Percentiles rank a stretch among this genome's conserved stretches.
phyloP scores from a whole-genome alignment of 2,329 filamentous ascomycete genomes.

The Alternaria novae-zelandiae region DNA sequence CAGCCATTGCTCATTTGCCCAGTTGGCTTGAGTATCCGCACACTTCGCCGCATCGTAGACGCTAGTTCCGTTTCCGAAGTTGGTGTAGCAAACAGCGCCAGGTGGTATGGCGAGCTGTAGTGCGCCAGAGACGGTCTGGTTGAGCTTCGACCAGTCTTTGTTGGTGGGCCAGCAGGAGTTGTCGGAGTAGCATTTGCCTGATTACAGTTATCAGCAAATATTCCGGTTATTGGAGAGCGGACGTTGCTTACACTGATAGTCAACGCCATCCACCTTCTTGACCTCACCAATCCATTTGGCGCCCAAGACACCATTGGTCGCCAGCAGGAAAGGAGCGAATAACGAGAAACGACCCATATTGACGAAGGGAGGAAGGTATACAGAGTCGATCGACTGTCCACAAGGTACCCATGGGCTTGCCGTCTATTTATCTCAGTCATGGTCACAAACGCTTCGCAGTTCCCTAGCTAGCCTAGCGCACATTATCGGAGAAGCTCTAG shows the following conservation, averaged over 20 bases:
- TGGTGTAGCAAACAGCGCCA: constrained; percentile 38
- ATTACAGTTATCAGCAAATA: background rate
- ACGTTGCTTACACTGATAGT: constrained; percentile 32
- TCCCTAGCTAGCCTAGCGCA: background rate
- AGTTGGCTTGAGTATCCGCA: constrained; percentile 33
- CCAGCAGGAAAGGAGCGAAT: constrained; percentile 29
- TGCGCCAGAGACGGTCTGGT: constrained; percentile 37
- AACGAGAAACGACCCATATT: constrained; percentile 33
- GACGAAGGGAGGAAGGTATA: background rate
- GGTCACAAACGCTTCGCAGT: background rate
- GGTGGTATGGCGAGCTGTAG: constrained; percentile 38
- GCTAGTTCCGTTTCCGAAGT: constrained; percentile 27
- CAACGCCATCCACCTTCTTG: constrained; percentile 28
- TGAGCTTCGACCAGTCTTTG: constrained; percentile 35
- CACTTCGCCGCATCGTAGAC: constrained; percentile 37
- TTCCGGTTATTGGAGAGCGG: too few species aligned
- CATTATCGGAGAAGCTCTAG: background rate
- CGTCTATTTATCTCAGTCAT: constrained; percentile 12
- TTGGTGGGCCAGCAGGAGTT: constrained; percentile 42
- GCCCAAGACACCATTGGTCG: constrained; percentile 19
- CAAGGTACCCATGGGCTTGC: background rate
- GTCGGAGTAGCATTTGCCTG: constrained; percentile 44
- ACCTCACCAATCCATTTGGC: constrained; percentile 40
- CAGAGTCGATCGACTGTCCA: background rate
- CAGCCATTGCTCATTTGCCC: constrained; percentile 40